A percentile compares a stretch with the other conserved stretches of the same genome.
phyloP scores from a whole-genome alignment of 371 early-diverging fungal species.

The Chytridiales sp. region DNA sequence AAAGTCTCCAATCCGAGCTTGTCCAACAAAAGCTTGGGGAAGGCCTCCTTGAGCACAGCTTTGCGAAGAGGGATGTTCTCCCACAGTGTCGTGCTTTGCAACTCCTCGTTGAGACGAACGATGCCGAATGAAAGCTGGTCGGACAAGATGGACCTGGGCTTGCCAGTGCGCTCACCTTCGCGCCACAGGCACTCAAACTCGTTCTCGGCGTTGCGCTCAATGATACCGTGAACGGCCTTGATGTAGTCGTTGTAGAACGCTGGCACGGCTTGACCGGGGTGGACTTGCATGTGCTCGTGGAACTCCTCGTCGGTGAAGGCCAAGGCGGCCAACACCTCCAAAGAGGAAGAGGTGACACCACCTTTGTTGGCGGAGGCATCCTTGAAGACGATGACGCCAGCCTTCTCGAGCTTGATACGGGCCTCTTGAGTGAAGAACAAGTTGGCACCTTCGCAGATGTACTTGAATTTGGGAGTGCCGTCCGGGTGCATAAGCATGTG shows the following conservation, averaged over 20 bases:
- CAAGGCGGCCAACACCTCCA: conserved; percentile 92
- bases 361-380: conserved; percentile 99
- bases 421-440: conserved; percentile 98
- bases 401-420: conserved; percentile 91
- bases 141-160: conserved; percentile 80
- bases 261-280: conserved; percentile 38
- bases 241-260: conserved; percentile 89
- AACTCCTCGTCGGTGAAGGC: conserved; percentile 91
- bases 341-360: conserved; percentile 95
- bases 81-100: conserved; percentile 91
- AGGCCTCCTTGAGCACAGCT: conserved; percentile 82
- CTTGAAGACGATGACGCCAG: conserved; percentile 93
- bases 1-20: conserved; percentile 84
- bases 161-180: conserved; percentile 71
- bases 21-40: conserved; percentile 88
- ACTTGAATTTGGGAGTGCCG: conserved; percentile 91
- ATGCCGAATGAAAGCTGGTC: conserved; percentile 92
- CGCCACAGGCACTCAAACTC: conserved; percentile 96
- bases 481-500: conserved; percentile 69
- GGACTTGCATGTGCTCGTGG: conserved; percentile 86
- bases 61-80: conserved; percentile 81
- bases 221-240: conserved; percentile 84
- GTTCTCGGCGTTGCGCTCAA: conserved; percentile 89
- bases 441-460: conserved; percentile 98
- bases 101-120: conserved; percentile 86